Evolutionary conservation across 2,329 filamentous ascomycete genomes (phyloP), one percentile per base, ranked within the genome.

Genomic region (Fusarium sp.): DNA sequence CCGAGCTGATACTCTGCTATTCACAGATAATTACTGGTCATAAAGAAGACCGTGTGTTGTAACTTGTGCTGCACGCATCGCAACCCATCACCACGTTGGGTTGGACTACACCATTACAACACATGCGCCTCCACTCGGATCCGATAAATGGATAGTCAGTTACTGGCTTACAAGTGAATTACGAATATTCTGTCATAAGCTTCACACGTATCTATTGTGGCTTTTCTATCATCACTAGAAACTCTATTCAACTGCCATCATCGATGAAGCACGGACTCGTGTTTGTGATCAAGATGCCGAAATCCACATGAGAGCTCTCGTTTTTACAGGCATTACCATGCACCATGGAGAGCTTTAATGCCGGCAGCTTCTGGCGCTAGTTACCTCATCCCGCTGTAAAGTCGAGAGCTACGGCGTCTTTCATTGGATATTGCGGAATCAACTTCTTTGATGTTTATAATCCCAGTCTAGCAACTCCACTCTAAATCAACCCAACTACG

Each of bases 341-440:
- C 61, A 33, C 12, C 41, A 20, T 56, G 33, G 35, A 35, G 44
- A 60, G 46, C 32, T 42, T 23, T 46, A 56, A 48, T 69, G 53
- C 60, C 49, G 66, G 42, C 48, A 55, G 30, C 53, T 44, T 60
- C 30, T 27, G 20, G 14, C 59, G 37, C 64, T 57, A 68, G 50
- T 45, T 62, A 53, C 41, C 60, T 41, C 59, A 37, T 57, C 58
- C 53, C 46, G 46, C 38, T 35, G 32, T 15, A 26, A 15, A 27
- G 18, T 18, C 30, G 30, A 20, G 26, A 35, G 20, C 38, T 33
- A 33, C 60, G 23, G 40, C 49, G 42, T 64, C 42, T 38, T 62
- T 64, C 30, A 56, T 62, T 63, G 61, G 59, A 52, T 44, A 20
- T 13, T 32, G 15, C 17, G 32, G 26, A 20, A 32, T 55, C 52